Base-by-base conservation (phyloP, 495 filamentous ascomycete species). In the Penicillium soppii region DNA sequence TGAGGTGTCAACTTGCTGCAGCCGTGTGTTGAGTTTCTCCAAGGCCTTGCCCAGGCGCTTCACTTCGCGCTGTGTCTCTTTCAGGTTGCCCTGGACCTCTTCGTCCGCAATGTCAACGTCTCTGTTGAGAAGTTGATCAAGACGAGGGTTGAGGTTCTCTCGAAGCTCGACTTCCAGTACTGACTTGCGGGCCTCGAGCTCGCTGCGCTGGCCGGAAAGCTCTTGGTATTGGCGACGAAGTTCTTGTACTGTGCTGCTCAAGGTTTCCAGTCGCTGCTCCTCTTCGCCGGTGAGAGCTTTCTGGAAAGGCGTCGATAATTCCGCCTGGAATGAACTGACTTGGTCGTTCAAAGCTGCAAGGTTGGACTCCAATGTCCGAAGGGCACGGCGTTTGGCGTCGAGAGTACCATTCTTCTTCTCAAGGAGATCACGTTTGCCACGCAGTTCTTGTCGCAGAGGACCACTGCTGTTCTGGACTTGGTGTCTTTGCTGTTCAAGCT, bases 261-360 rank as follows among this genome's bases (percentile, higher is more conserved):
- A 81, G 9, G 74, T 73, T 52, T 95, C 89, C 3, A 99, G 76
- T 56, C 81, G 83, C 26, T 78, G 77, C 67, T 97, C 95, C 71
- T 99, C 94, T 20, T 85, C 82, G 8, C 78, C 77, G 15, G 86
- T 88, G 20, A 99, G 77, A 15, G 88, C 82, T 63, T 97, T 97
- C 72, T 95, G 95, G 76, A 97, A 97, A 13, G 91, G 84, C 4
- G 91, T 88, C 1, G 77, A 77, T 42, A 96, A 66, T 64, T 99
- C 94, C 9, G 82, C 77, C 61, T 92, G 81, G 57, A 91, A 86
- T 0, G 86, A 82, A 26, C 65, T 75, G 47, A 92, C 78, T 53
- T 89, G 86, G 40, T 90, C 87, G 40, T 82, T 82, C 35, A 92
- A 70, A 43, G 87, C 82, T 51, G 87, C 88, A 56, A 96, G 73